These are phyloP conservation scores for Rhododendron griersonianum DNA, from an alignment of 148 eudicot genomes.

Conservation along the genomic window DNA sequence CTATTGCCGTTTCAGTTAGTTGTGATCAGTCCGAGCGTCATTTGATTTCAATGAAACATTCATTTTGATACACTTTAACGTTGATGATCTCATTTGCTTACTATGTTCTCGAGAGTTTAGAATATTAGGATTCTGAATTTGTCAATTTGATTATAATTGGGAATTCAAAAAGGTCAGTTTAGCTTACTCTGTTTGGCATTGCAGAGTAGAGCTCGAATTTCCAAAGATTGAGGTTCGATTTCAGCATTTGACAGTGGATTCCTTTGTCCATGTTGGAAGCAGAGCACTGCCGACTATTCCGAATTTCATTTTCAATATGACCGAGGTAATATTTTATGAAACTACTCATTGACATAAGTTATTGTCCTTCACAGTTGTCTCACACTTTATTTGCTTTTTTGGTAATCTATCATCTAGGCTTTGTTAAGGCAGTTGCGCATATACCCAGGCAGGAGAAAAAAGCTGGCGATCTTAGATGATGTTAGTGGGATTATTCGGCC, in stretches of 20 bases:
- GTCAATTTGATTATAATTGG: not conserved
- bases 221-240: conserved; percentile 91
- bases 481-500: conserved; percentile 84
- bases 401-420: conserved; percentile 45
- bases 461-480: conserved; percentile 75
- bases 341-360: not conserved
- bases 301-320: conserved; percentile 79
- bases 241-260: conserved; percentile 70
- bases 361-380: not conserved
- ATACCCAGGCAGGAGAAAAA: conserved; percentile 53
- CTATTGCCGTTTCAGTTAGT: not conserved
- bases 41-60: not conserved
- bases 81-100: not conserved
- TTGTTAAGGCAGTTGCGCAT: conserved; percentile 66
- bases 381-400: not conserved
- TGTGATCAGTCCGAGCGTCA: not conserved
- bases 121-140: not conserved
- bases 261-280: conserved; percentile 79
- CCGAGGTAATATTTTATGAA: conserved; percentile 52
- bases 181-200: conserved; percentile 12
- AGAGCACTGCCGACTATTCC: conserved; percentile 95
- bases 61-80: not conserved
- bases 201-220: conserved; percentile 82
- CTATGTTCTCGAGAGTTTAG: not conserved
- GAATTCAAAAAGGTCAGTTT: not conserved